Base-by-base conservation (phyloP, 179 eudicot genomes). In the Drosera spatulata region DNA sequence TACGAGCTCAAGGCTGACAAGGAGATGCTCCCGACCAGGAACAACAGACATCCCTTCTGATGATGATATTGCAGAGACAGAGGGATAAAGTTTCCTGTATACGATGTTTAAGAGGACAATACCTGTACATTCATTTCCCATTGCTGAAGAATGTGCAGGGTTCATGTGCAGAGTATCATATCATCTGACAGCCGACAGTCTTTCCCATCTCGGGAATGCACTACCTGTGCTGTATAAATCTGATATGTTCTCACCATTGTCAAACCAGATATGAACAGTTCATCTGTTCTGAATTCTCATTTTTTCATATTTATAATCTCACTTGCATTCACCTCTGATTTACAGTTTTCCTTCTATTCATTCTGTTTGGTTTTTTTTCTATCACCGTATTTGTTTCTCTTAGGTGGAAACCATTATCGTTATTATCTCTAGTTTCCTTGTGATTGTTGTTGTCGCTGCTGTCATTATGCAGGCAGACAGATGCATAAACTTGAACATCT, bases 111-210 rank as follows among this genome's bases (percentile, higher is more conserved):
- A 64, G 78, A 65, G 75, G 73, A 74, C 62, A 22, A 61, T 74
- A 44, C 73, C 72, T 87, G 88, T 87, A 90, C 81, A 87, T 90
- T 81, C 70, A 81, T 81, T 84, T 76, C 71, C 73, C 77, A 75
- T 75, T 74, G 78, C 69, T 81, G 87, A 82, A 82, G 78, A 78
- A 22, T 87, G 93, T 87, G 85, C 86, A 82, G 79, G 63, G 70
- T 72, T 60, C 58, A 59, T 64, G 62, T 69, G 33, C 33, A 39
- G 37, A 4, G 10, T 70, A 73, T 77, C 75, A 69, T 72, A 72
- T 58, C 43, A 59, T 67, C 63, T 61, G 60, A 71, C 71, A 75
- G 78, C 74, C 61, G 72, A 72, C 67, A 54, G 71, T 73, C 71
- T 73, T 70, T 71, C 64, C 70, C 60, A 63, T 61, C 33, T 10